These are phyloP conservation scores for Pouteria campechiana DNA, from an alignment of 179 eudicot species.

Conservation along the genomic window DNA sequence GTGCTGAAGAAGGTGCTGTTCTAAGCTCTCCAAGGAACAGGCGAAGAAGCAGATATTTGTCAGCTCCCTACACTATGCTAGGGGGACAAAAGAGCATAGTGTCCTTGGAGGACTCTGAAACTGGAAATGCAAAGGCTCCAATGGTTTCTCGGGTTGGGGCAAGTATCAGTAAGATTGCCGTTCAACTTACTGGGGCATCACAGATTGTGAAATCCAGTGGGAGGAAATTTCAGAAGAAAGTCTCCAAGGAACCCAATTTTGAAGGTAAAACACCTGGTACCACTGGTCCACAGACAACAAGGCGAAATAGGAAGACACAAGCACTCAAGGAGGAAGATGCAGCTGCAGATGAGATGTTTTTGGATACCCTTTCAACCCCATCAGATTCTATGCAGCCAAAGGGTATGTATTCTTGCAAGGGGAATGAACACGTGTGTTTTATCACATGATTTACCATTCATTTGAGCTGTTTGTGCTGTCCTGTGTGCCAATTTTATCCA, in stretches of 20 bases:
- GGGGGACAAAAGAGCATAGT: conserved; percentile 9
- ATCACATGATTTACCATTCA: too few species aligned
- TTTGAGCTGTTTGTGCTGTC: too few species aligned
- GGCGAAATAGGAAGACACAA: too few species aligned
- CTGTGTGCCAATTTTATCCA: too few species aligned
- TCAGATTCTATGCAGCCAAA: too few species aligned
- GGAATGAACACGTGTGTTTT: too few species aligned
- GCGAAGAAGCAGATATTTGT: conserved; percentile 67
- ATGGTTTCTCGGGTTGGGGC: conserved; percentile 67
- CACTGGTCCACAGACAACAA: too few species aligned
- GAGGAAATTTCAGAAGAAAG: conserved; percentile 12
- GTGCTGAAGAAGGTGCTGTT: conserved; percentile 46
- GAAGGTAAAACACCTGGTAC: conserved; percentile 17
- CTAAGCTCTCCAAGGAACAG: conserved; percentile 68
- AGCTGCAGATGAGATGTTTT: conserved; percentile 47
- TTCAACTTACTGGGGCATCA: conserved; percentile 63
- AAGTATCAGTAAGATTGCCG: conserved; percentile 75
- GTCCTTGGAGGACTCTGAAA: conserved; percentile 4
- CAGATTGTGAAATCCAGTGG: conserved; percentile 16
- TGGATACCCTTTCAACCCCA: too few species aligned
- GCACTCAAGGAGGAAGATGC: conserved; percentile 24
- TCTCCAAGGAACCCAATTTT: conserved; percentile 10
- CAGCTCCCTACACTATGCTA: conserved; percentile 69
- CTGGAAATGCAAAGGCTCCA: conserved; percentile 13
- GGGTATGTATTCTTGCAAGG: too few species aligned